phyloP scores from a whole-genome alignment of 805 yeast species.

The Komagataella pseudopastoris region DNA sequence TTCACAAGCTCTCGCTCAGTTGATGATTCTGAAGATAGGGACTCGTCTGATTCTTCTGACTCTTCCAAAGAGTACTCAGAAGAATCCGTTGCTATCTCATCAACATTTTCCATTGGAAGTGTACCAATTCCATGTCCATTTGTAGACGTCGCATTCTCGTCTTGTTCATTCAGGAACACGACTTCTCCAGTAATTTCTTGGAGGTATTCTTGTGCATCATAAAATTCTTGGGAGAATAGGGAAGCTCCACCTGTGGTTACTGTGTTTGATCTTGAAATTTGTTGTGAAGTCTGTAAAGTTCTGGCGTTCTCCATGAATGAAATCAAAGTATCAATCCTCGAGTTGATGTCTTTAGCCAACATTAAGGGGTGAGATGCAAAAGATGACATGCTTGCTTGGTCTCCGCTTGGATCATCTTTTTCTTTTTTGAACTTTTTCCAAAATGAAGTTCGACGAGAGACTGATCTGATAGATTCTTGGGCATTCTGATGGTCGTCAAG shows the following conservation, averaged over 20 bases:
- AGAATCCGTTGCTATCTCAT: background rate
- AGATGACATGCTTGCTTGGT: background rate
- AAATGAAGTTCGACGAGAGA: background rate
- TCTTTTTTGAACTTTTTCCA: background rate
- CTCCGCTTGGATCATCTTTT: background rate
- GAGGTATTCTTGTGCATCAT: slow-evolving; percentile 58
- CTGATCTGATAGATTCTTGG: background rate
- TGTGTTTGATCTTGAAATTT: slow-evolving; percentile 6
- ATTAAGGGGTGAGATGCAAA: background rate
- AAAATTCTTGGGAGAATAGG: slow-evolving; percentile 37
- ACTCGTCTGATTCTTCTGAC: background rate
- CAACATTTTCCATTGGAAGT: background rate
- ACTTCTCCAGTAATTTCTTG: slow-evolving; percentile 37
- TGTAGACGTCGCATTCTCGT: slow-evolving; percentile 6
- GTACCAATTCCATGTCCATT: slow-evolving; percentile 5
- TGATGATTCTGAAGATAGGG: background rate
- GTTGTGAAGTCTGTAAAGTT: slow-evolving; percentile 10
- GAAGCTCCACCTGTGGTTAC: slow-evolving; percentile 14
- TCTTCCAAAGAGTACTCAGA: background rate
- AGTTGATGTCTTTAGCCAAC: slow-evolving; percentile 1
- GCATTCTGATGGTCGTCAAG: background rate
- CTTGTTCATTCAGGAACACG: slow-evolving; percentile 29
- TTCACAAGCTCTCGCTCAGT: background rate
- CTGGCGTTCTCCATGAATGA: slow-evolving; percentile 9
- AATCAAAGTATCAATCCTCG: slow-evolving; percentile 13